These are phyloP conservation scores for Penicillium cinerascens DNA, from an alignment of 495 filamentous ascomycete genomes.

Conservation along the genomic window DNA sequence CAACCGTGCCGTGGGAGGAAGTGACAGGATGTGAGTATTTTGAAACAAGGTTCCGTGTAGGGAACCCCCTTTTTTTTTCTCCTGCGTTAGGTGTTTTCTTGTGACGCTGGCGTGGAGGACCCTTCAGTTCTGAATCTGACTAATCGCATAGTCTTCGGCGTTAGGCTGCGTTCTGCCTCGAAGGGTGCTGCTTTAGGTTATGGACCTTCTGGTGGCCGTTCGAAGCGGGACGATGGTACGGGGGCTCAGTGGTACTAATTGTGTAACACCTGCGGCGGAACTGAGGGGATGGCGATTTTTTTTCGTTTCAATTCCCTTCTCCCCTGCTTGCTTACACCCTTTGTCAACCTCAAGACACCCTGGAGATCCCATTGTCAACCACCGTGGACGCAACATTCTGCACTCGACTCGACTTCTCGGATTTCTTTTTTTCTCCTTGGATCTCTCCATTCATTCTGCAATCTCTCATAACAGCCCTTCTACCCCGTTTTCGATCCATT, in stretches of 20 bases:
- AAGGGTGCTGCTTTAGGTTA: constrained; percentile 72
- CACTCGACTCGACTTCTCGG: constrained; percentile 34
- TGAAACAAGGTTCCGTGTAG: constrained; percentile 85
- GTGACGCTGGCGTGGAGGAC: constrained; percentile 74
- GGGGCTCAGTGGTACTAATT: constrained; percentile 62
- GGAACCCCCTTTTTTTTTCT: constrained; percentile 58
- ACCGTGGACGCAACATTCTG: constrained; percentile 33
- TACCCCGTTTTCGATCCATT: constrained; percentile 37
- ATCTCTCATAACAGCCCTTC: constrained; percentile 34
- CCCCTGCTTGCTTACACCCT: constrained; percentile 28
- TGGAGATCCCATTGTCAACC: constrained; percentile 30
- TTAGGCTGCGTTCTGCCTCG: constrained; percentile 92
- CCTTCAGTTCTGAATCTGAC: constrained; percentile 69
- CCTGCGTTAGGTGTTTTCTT: constrained; percentile 81
- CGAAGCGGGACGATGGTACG: constrained; percentile 68
- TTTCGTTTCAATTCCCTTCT: constrained; percentile 15
- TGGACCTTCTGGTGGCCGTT: constrained; percentile 66
- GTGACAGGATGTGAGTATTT: constrained; percentile 98
- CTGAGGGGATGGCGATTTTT: constrained; percentile 13
- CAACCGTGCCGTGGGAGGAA: constrained; percentile 84
- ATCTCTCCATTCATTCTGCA: constrained; percentile 38
- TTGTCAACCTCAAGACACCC: constrained; percentile 29
- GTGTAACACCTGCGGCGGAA: constrained; percentile 34
- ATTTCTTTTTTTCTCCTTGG: constrained; percentile 38
- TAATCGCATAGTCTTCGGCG: constrained; percentile 86